A percentile compares a stretch with the other conserved stretches of the same genome.
phyloP scores from a whole-genome alignment of 768 basidiomycete genomes.

The Lactarius trivialis region DNA sequence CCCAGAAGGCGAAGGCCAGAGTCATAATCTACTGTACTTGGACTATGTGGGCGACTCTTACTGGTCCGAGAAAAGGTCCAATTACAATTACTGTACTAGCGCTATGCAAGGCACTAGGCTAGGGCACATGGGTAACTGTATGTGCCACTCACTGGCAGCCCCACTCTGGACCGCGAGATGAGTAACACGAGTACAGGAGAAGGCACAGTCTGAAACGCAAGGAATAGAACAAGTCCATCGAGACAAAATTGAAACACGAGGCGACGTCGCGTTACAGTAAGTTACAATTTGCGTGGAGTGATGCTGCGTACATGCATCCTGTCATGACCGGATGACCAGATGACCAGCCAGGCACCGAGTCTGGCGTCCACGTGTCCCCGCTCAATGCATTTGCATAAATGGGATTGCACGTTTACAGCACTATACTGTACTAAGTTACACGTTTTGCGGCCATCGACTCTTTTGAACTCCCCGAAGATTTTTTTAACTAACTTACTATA shows the following conservation, averaged over 20 bases:
- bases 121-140: background rate
- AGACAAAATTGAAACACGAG: background rate
- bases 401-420: background rate
- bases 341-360: background rate
- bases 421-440: no score
- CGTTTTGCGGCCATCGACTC: no score
- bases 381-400: no score
- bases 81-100: no score
- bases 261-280: background rate
- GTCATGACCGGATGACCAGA: background rate
- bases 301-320: background rate
- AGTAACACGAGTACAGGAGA: background rate
- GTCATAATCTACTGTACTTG: background rate
- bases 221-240: background rate
- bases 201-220: background rate
- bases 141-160: background rate
- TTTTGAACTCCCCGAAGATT: no score
- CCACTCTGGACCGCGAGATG: background rate
- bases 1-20: background rate
- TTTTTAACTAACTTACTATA: no score
- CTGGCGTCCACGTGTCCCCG: background rate
- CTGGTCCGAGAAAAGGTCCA: background rate
- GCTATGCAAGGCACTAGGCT: no score
- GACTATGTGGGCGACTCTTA: background rate
- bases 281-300: no score